Evolutionary conservation across 1,139 yeast genomes (phyloP).

Genomic region (Kluyveromyces sp.): DNA sequence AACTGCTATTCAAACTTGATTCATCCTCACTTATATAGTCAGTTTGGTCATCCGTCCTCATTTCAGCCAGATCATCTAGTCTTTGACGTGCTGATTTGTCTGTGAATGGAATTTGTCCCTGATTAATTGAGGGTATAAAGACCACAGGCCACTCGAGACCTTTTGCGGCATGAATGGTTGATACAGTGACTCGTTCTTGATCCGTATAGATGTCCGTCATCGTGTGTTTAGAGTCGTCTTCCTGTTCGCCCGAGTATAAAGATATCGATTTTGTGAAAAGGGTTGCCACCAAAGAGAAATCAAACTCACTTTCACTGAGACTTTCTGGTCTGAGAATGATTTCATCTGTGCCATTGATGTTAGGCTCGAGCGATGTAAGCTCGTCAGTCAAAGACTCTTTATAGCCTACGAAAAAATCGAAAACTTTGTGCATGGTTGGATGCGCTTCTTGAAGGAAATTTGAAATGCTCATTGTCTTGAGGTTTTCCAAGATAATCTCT

Average conservation of each 20-base stretch:
- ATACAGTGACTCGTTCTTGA: conserved; percentile 35
- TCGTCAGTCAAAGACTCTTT: conserved; percentile 20
- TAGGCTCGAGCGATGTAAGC: background rate
- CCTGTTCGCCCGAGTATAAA: conserved; percentile 38
- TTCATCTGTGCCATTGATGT: background rate
- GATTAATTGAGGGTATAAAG: conserved; percentile 64
- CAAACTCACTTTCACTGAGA: conserved; percentile 8
- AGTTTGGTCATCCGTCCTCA: background rate
- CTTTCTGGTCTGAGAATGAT: background rate
- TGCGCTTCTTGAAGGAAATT: conserved; percentile 14
- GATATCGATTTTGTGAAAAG: conserved; percentile 56
- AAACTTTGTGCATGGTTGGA: conserved; percentile 41
- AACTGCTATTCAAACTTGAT: conserved; percentile 37
- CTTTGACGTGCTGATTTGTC: conserved; percentile 33
- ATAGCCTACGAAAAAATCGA: conserved; percentile 33
- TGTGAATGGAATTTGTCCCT: conserved; percentile 49
- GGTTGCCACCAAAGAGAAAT: conserved; percentile 34
- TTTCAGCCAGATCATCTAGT: conserved; percentile 4
- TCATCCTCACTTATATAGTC: conserved; percentile 14
- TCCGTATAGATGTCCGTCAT: no score
- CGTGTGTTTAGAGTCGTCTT: conserved; percentile 10
- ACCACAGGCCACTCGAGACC: conserved; percentile 95
- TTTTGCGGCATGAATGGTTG: conserved; percentile 91
- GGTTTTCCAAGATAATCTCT: background rate
- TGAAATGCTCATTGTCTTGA: background rate